Evolutionary conservation across 805 yeast genomes (phyloP), one percentile per base, ranked within the genome.

Genomic region (Ogataea corticis): DNA sequence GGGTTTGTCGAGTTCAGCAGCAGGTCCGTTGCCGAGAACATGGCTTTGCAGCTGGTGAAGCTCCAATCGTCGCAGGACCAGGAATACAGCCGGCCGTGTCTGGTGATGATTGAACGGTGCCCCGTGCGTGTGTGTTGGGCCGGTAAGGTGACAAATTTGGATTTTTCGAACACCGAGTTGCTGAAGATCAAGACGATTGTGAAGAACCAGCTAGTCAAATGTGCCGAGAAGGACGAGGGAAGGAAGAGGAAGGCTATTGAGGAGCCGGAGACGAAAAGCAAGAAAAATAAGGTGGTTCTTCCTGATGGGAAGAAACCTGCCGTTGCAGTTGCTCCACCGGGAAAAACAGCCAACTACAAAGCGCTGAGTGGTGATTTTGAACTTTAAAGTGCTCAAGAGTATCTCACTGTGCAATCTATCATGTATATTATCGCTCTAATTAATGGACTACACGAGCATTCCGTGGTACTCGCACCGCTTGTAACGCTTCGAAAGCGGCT

Each of bases 401-500:
- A 9, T 9, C 25, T 6, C 25, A 21, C 5, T 21, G 25, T 21
- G 25, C 25, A 25, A 33, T 14, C 25, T 33, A 29, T 41, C 37
- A 31, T 37, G 18, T 33, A 12, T 18, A n/a, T 19, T 21, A 21
- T 21, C 25, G 9, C 5, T 21, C 23, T 37, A 27, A 21, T 21
- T 5, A 28, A n/a, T 11, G 31, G 10, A 7, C 31, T 28, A 88
- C 0, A 88, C 89, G 38, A 92, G 68, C 7, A 89, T 75, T 0
- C 97, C 97, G 57, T 79, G 73, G 61, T 79, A 89, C 57, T 87
- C 96, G 1, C 88, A 79, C 45, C 87, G 65, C 6, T 65, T 70
- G 56, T 81, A 82, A 43, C 63, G 58, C 16, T 58, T 50, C 7
- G 75, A 71, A 44, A 94, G 69, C 21, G 72, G 71, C 21, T 78